Evolutionary conservation across 805 yeast genomes (phyloP).

Genomic region (Saccharomyces cerevisiae): DNA sequence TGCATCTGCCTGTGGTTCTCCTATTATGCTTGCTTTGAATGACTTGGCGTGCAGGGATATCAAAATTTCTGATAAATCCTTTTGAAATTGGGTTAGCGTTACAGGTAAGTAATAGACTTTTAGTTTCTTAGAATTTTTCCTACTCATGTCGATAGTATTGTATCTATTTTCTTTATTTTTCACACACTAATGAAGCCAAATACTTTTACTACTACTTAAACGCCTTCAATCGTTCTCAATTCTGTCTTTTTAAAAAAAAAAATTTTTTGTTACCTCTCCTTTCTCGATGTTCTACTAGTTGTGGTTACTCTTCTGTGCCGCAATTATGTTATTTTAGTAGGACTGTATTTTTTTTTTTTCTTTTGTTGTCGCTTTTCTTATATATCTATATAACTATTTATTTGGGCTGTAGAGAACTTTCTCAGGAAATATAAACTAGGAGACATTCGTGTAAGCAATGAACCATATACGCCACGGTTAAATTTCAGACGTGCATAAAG

Average conservation of each 20-base stretch:
- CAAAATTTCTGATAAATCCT: constrained; percentile 37
- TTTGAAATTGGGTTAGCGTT: constrained; percentile 37
- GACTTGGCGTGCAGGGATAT: constrained; percentile 36
- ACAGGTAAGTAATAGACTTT: constrained; percentile 32
- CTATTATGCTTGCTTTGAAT: constrained; percentile 17
- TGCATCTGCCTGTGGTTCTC: constrained; percentile 3
- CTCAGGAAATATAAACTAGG: background rate
- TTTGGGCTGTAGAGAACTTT: background rate
- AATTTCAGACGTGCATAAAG: background rate
- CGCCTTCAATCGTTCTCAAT: background rate
- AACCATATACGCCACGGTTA: background rate
- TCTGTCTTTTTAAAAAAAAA: no score
- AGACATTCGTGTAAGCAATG: background rate
- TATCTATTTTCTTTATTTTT: background rate
- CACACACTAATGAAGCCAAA: background rate
- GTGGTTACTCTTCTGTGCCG: background rate
- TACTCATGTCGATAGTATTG: background rate
- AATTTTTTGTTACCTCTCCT: background rate
- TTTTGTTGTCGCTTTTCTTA: background rate
- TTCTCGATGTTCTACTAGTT: background rate
- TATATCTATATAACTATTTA: background rate
- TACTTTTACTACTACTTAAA: background rate
- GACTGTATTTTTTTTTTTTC: background rate
- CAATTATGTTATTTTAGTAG: background rate
- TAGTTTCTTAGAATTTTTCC: constrained; percentile 1